A percentile compares a stretch with the other conserved stretches of the same genome.
phyloP scores from a whole-genome alignment of 345 rosid species.

The Hypericum androsaemum region DNA sequence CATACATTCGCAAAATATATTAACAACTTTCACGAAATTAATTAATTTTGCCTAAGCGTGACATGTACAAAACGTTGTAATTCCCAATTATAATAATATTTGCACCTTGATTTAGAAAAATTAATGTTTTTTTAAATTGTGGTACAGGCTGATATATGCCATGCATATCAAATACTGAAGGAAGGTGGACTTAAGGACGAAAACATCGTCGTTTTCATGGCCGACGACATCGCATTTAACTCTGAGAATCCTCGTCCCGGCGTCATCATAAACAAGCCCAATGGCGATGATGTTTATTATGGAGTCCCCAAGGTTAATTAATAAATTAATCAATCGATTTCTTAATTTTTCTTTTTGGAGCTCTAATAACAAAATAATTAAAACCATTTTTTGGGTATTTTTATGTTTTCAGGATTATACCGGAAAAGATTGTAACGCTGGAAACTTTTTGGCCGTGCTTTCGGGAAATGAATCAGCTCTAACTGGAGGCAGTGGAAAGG shows the following conservation, averaged over 20 bases:
- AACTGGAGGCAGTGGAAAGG: conserved; percentile 61
- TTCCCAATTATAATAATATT: neutral
- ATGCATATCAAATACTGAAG: conserved; percentile 51
- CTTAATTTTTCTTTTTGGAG: neutral
- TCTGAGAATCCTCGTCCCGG: conserved; percentile 52
- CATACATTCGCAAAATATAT: neutral
- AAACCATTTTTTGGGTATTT: no score
- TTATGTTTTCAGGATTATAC: conserved; percentile 40
- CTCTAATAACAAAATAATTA: no score
- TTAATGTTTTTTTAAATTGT: neutral
- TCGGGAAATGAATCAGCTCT: conserved; percentile 45
- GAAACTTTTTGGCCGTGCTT: conserved; percentile 41
- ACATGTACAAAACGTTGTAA: no score
- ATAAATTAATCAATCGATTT: neutral
- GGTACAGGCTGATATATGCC: conserved; percentile 58
- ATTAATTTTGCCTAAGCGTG: no score
- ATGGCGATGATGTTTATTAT: conserved; percentile 44
- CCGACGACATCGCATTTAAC: conserved; percentile 55
- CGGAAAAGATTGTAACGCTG: conserved; percentile 20
- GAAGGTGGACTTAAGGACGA: conserved; percentile 55
- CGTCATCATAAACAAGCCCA: conserved; percentile 46
- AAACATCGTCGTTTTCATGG: conserved; percentile 72
- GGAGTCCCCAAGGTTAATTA: conserved; percentile 52
- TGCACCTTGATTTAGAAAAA: neutral
- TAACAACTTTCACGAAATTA: neutral